Conservation (phyloP, 208 protist species). For the Trypanosoma theileri region DNA sequence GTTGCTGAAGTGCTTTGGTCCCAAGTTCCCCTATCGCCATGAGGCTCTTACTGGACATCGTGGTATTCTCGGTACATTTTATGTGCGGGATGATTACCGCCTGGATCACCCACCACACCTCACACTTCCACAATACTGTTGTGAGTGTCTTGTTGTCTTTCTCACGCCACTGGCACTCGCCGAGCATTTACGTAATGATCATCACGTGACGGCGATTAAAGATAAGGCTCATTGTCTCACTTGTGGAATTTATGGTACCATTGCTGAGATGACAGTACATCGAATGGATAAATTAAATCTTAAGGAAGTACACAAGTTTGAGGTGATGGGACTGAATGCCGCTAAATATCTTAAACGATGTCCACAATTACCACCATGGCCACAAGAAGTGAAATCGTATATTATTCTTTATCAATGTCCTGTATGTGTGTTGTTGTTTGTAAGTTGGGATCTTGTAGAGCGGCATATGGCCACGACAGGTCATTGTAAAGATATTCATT, state of each 20-base stretch:
- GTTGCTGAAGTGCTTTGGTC: slow-evolving; percentile 65
- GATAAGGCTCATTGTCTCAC: slow-evolving; percentile 43
- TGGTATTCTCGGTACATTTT: slow-evolving; percentile 69
- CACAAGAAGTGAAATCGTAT: slow-evolving; percentile 27
- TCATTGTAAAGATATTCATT: slow-evolving; percentile 39
- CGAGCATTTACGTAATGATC: slow-evolving; percentile 52
- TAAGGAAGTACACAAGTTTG: slow-evolving; percentile 23
- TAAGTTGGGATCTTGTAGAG: slow-evolving; percentile 41
- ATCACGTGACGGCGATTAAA: slow-evolving; percentile 40
- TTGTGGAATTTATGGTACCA: slow-evolving; percentile 34
- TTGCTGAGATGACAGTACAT: slow-evolving; percentile 48
- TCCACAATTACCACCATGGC: slow-evolving; percentile 19
- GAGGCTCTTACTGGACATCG: slow-evolving; percentile 46
- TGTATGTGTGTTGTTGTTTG: slow-evolving; percentile 59
- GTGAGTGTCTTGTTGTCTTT: slow-evolving; percentile 65
- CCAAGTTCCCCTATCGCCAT: slow-evolving; percentile 48
- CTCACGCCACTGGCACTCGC: slow-evolving; percentile 52
- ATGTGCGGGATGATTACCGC: slow-evolving; percentile 55
- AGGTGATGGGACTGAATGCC: slow-evolving; percentile 27
- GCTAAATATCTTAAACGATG: slow-evolving; percentile 27
- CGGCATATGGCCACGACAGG: slow-evolving; percentile 41
- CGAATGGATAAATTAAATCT: slow-evolving; percentile 11
- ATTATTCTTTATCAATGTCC: slow-evolving; percentile 71
- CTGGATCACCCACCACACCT: slow-evolving; percentile 37
- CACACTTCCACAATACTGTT: slow-evolving; percentile 58